Conservation (phyloP, 805 yeast genomes). For the Zygosaccharomyces rouxii region DNA sequence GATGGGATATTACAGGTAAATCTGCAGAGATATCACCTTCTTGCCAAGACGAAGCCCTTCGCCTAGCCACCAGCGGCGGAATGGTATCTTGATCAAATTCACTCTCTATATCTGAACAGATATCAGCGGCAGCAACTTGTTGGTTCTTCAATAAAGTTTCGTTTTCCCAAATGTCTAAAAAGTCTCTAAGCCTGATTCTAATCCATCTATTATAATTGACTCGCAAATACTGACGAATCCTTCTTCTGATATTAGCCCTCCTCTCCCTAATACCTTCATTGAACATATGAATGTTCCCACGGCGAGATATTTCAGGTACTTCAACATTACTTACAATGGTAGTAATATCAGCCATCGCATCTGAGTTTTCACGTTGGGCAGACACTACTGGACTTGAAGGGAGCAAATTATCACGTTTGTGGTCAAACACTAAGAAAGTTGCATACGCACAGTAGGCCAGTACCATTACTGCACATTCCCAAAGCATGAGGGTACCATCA, state of each 20-base stretch:
- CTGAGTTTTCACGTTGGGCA: neutral
- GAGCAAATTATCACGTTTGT: constrained; percentile 2
- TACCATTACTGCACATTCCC: constrained; percentile 58
- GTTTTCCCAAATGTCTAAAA: constrained; percentile 30
- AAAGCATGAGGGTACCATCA: constrained; percentile 50
- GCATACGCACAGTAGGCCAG: constrained; percentile 57
- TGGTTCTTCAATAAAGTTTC: constrained; percentile 4
- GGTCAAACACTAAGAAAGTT: constrained; percentile 38
- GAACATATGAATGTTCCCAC: constrained; percentile 16
- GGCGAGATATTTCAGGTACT: neutral
- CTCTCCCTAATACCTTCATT: constrained; percentile 17
- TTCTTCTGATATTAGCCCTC: constrained; percentile 17
- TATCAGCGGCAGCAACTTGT: constrained; percentile 2
- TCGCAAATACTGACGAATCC: constrained; percentile 24
- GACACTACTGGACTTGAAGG: neutral
- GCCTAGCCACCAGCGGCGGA: constrained; percentile 3
- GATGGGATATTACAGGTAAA: constrained; percentile 7
- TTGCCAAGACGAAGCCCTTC: constrained; percentile 17
- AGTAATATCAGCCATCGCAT: constrained; percentile 8
- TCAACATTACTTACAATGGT: constrained; percentile 11
- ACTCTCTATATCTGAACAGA: constrained; percentile 4
- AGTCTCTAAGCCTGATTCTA: constrained; percentile 26
- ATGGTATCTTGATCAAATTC: constrained; percentile 1
- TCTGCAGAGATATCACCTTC: constrained; percentile 4
- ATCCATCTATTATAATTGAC: constrained; percentile 28